Evolutionary conservation across 2,329 filamentous ascomycete genomes (phyloP).

Genomic region (Neocatenulostroma microsporum): DNA sequence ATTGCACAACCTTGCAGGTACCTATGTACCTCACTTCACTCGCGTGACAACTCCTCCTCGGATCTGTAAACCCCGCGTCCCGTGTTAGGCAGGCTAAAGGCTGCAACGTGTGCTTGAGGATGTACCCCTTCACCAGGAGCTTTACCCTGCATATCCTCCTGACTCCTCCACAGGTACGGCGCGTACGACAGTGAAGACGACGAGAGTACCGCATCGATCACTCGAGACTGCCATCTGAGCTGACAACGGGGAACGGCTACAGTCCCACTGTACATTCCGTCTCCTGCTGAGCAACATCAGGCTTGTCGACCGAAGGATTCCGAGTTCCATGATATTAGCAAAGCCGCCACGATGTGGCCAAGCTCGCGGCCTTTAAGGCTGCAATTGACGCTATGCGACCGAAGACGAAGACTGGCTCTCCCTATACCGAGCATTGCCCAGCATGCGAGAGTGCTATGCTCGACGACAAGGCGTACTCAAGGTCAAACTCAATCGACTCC

Average conservation of each 20-base stretch:
- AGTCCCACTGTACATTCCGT: no score
- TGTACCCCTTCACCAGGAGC: background rate
- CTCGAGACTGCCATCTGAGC: no score
- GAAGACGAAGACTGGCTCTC: no score
- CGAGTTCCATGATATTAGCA: slow-evolving; percentile 8
- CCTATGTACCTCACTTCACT: background rate
- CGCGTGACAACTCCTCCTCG: slow-evolving; percentile 3
- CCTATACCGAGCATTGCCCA: no score
- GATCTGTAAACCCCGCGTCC: slow-evolving; percentile 1
- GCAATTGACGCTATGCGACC: slow-evolving; percentile 8
- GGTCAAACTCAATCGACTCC: slow-evolving; percentile 11
- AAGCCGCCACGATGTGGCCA: slow-evolving; percentile 24
- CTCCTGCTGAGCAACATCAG: no score
- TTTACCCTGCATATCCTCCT: slow-evolving; percentile 2
- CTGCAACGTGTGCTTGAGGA: background rate
- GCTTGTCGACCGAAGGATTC: no score
- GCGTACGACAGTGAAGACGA: background rate
- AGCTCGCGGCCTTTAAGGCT: slow-evolving; percentile 23
- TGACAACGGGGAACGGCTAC: no score
- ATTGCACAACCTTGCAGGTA: background rate
- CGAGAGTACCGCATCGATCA: no score
- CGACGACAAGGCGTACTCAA: slow-evolving; percentile 13
- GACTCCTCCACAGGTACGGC: background rate
- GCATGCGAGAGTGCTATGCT: slow-evolving; percentile 16
- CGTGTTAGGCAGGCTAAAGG: background rate